Percentiles rank a stretch among this genome's conserved stretches.
These are phyloP conservation scores for Lagenidium giganteum DNA, from an alignment of 352 stramenopile genomes.

Conservation along the genomic window DNA sequence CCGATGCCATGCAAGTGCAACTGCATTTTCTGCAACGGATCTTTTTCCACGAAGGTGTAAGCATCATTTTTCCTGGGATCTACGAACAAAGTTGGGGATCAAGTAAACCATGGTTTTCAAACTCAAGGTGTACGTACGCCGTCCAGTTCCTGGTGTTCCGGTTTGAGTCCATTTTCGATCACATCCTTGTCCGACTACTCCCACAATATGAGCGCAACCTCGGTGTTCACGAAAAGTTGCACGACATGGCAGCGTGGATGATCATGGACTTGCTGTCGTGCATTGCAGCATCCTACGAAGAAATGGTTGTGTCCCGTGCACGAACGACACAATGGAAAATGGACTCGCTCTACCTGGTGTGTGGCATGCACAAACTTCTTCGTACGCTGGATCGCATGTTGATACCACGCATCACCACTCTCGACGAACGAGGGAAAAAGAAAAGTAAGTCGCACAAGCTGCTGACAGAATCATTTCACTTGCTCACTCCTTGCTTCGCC, in stretches of 20 bases:
- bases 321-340: slow-evolving; percentile 62
- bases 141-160: slow-evolving; percentile 53
- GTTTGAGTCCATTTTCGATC: slow-evolving; percentile 41
- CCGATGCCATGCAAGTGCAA: slow-evolving; percentile 44
- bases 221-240: slow-evolving; percentile 59
- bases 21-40: slow-evolving; percentile 43
- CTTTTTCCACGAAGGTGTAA: slow-evolving; percentile 60
- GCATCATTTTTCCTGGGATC: slow-evolving; percentile 36
- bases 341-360: slow-evolving; percentile 65
- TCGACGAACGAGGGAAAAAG: slow-evolving; percentile 20
- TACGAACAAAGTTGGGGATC: slow-evolving; percentile 50
- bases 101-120: slow-evolving; percentile 55
- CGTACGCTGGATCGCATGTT: slow-evolving; percentile 50
- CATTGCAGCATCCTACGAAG: slow-evolving; percentile 40
- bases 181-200: slow-evolving; percentile 28
- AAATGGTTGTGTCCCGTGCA: slow-evolving; percentile 34
- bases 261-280: slow-evolving; percentile 41
- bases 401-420: slow-evolving; percentile 8
- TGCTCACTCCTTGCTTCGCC: not conserved
- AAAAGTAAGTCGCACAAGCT: slow-evolving; percentile 22
- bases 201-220: slow-evolving; percentile 43
- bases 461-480: not conserved
- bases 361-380: slow-evolving; percentile 42
- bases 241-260: slow-evolving; percentile 43
- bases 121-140: slow-evolving; percentile 49